phyloP scores from a whole-genome alignment of 495 filamentous ascomycete species.

The Neurospora sp. region DNA sequence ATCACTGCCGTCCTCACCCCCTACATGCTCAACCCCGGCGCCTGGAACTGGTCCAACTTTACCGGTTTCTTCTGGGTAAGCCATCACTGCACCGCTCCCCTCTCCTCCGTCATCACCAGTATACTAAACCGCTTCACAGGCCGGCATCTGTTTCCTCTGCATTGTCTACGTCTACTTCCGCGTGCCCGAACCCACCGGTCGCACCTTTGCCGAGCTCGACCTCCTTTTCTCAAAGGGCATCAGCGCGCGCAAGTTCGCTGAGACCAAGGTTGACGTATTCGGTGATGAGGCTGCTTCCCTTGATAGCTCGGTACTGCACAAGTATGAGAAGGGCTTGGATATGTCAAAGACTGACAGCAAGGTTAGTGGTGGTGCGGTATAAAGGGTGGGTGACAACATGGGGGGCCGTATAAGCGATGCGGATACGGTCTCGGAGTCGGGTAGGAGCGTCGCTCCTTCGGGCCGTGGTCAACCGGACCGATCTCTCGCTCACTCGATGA shows the following conservation, averaged over 20 bases:
- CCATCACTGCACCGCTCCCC: too few species aligned
- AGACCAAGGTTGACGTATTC: slow-evolving; percentile 57
- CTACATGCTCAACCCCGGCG: slow-evolving; percentile 65
- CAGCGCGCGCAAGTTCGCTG: slow-evolving; percentile 58
- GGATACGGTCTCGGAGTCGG: not conserved
- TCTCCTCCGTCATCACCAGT: too few species aligned
- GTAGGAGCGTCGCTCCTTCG: not conserved
- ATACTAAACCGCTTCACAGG: slow-evolving; percentile 11
- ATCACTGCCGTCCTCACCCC: slow-evolving; percentile 61
- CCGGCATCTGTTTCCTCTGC: slow-evolving; percentile 60
- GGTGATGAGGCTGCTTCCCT: slow-evolving; percentile 38
- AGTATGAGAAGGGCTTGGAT: slow-evolving; percentile 32
- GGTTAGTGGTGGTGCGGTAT: not conserved
- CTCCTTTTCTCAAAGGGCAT: slow-evolving; percentile 57
- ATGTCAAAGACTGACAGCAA: slow-evolving; percentile 6
- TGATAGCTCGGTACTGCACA: slow-evolving; percentile 37
- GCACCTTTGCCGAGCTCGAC: slow-evolving; percentile 67
- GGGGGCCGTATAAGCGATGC: not conserved
- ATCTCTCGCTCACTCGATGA: not conserved
- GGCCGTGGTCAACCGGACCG: not conserved
- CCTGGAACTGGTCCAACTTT: slow-evolving; percentile 68
- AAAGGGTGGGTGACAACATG: not conserved
- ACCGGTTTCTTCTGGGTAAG: slow-evolving; percentile 73
- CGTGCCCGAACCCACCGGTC: slow-evolving; percentile 60
- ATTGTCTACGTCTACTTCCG: slow-evolving; percentile 68